Evolutionary conservation across 371 early-diverging fungal genomes (phyloP).

Genomic region (Mortierella sp.): DNA sequence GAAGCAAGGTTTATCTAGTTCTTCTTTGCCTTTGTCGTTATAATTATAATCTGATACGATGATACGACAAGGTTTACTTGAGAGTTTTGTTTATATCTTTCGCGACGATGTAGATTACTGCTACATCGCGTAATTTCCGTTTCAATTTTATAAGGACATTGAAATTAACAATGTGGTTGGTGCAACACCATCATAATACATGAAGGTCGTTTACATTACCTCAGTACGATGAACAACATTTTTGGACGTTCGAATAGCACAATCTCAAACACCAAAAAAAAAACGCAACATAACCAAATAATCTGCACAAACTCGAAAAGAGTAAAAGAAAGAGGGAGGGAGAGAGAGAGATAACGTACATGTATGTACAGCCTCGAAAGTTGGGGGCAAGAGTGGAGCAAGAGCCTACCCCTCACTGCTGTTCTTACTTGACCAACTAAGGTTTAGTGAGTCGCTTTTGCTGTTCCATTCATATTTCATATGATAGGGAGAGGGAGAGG

Average conservation of each 20-base stretch:
- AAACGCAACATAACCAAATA: background rate
- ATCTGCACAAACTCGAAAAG: background rate
- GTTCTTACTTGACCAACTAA: no score
- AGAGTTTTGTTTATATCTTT: no score
- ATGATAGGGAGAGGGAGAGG: background rate
- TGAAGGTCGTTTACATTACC: no score
- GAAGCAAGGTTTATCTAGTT: no score
- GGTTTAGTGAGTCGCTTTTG: background rate
- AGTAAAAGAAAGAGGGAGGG: background rate
- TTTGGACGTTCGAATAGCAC: background rate
- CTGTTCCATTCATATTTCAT: background rate
- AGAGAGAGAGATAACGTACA: background rate
- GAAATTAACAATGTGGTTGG: no score
- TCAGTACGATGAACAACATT: background rate
- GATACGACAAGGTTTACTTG: no score
- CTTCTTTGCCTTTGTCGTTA: no score
- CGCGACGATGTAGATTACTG: no score
- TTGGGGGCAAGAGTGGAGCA: background rate
- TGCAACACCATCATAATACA: no score
- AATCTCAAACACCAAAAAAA: background rate
- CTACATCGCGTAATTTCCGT: no score
- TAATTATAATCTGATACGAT: no score
- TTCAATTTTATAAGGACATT: no score
- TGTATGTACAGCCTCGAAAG: background rate
- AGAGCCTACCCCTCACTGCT: background rate